Percentiles rank a stretch among this genome's conserved stretches.
Conservation (phyloP, 1,139 yeast genomes). For the Lodderomyces jiufengensis region DNA sequence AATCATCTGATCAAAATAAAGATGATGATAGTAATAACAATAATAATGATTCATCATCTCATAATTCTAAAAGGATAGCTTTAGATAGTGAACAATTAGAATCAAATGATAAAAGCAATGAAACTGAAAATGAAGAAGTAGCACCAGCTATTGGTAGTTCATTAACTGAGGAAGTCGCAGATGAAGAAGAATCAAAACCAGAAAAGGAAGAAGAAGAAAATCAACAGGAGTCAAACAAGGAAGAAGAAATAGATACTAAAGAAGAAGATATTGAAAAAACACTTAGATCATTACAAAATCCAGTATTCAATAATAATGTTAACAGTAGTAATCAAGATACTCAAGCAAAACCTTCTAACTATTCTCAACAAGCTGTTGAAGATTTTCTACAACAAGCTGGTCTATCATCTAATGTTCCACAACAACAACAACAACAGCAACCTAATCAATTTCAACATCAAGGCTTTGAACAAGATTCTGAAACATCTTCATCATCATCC, state of each 20-base stretch:
- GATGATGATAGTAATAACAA: constrained; percentile 1
- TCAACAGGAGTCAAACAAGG: neutral
- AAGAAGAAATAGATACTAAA: neutral
- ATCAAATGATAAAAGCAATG: constrained; percentile 26
- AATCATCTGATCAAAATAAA: constrained; percentile 11
- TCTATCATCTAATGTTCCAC: neutral
- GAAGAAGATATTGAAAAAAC: constrained; percentile 1
- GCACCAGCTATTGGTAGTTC: constrained; percentile 30
- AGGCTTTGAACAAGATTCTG: neutral
- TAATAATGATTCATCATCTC: neutral
- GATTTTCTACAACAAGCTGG: neutral
- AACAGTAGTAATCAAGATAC: neutral
- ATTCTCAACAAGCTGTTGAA: no score
- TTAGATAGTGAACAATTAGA: constrained; percentile 54
- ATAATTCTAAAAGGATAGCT: constrained; percentile 65
- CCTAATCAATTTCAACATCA: neutral
- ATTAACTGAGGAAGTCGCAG: neutral
- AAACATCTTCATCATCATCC: constrained; percentile 12
- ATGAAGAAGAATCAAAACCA: neutral
- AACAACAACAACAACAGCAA: neutral
- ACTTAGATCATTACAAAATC: no score
- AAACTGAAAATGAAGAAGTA: constrained; percentile 37
- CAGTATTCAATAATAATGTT: neutral
- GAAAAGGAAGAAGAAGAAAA: neutral
- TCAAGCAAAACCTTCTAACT: constrained; percentile 1